Evolutionary conservation across 75 land plant species (phyloP).

Genomic region (Pinus taeda): DNA sequence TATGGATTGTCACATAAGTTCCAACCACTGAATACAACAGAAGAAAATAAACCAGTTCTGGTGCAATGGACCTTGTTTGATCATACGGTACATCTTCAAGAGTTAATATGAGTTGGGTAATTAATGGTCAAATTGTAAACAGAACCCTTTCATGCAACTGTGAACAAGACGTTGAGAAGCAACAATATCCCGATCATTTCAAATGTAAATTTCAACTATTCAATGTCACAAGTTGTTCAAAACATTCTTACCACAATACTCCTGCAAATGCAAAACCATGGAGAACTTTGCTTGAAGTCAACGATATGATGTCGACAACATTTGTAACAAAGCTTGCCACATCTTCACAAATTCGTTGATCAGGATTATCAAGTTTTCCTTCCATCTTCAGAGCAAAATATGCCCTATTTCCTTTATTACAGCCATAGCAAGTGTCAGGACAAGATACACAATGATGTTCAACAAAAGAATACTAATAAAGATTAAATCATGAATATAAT

Average conservation of each 20-base stretch:
- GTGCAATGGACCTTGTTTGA: conserved; percentile 40
- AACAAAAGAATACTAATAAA: background rate
- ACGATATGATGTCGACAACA: conserved; percentile 40
- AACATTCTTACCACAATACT: conserved; percentile 38
- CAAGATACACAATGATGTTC: background rate
- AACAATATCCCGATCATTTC: conserved; percentile 6
- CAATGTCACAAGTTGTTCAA: background rate
- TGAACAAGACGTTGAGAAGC: background rate
- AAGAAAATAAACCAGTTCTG: conserved; percentile 48
- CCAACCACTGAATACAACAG: conserved; percentile 35
- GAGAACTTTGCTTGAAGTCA: conserved; percentile 32
- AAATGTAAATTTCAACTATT: conserved; percentile 1
- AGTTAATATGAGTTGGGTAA: background rate
- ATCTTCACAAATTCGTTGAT: conserved; percentile 60
- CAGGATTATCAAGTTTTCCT: conserved; percentile 53
- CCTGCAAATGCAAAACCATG: conserved; percentile 42
- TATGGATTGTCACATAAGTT: conserved; percentile 28
- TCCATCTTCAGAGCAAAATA: conserved; percentile 53
- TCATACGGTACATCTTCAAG: background rate
- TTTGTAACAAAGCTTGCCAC: conserved; percentile 42
- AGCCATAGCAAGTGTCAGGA: background rate
- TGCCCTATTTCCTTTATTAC: conserved; percentile 35
- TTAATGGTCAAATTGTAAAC: background rate
- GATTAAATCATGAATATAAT: background rate
- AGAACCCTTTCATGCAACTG: background rate